These are phyloP conservation scores for Gardenia jasminoides DNA, from an alignment of 257 asterid species.

Conservation along the genomic window DNA sequence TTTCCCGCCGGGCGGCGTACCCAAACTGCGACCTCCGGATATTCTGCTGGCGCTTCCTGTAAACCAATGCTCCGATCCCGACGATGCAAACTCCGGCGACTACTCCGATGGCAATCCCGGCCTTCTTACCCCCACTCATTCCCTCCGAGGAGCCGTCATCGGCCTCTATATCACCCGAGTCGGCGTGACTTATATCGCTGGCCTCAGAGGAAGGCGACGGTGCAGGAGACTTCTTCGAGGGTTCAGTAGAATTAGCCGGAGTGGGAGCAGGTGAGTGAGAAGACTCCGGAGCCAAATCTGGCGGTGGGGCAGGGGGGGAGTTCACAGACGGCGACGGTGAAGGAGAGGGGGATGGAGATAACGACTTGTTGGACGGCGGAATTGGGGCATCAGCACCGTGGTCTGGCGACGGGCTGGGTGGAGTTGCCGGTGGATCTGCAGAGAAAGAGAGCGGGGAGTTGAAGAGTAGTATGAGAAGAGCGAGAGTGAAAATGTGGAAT, in stretches of 20 bases:
- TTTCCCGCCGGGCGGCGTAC: conserved; percentile 44
- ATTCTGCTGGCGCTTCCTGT: conserved; percentile 70
- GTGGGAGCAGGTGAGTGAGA: conserved; percentile 43
- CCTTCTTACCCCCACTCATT: conserved; percentile 54
- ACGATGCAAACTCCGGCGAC: conserved; percentile 44
- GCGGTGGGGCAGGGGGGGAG: conserved; percentile 58
- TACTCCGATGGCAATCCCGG: conserved; percentile 67
- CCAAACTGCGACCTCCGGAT: conserved; percentile 64
- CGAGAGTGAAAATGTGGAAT: conserved; percentile 16
- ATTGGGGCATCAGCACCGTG: conserved; percentile 21
- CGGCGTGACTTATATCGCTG: conserved; percentile 21
- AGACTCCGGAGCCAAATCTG: conserved; percentile 31
- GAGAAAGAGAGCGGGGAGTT: conserved; percentile 25
- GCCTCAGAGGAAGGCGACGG: conserved; percentile 22
- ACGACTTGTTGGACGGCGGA: not conserved
- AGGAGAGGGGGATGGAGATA: not conserved
- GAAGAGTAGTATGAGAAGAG: conserved; percentile 27
- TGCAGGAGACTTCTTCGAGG: conserved; percentile 30
- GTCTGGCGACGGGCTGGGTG: conserved; percentile 57
- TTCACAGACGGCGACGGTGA: conserved; percentile 7
- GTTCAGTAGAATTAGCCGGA: conserved; percentile 16
- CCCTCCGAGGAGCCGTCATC: conserved; percentile 34
- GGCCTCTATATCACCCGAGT: conserved; percentile 18
- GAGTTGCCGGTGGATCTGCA: conserved; percentile 24
- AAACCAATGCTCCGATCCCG: conserved; percentile 50